Evolutionary conservation across 495 filamentous ascomycete genomes (phyloP).

Genomic region (Xylaria telfairii): DNA sequence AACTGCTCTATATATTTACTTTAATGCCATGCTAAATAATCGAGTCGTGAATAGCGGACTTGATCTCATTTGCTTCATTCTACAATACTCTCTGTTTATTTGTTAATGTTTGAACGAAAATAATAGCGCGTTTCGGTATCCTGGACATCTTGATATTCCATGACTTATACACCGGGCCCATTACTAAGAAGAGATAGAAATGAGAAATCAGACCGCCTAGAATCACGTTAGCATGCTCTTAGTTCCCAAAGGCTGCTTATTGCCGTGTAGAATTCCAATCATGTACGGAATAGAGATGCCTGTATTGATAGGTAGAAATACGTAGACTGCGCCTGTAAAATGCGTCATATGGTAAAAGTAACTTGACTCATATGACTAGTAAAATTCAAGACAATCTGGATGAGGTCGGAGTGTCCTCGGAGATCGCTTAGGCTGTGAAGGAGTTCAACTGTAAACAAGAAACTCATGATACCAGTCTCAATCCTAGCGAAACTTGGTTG

Average conservation of each 20-base stretch:
- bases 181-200: too few relatives aligned
- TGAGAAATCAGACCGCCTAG: neutral
- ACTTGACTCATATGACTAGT: neutral
- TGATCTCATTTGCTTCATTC: too few relatives aligned
- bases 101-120: neutral
- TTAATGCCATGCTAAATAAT: too few relatives aligned
- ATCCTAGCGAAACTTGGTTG: neutral
- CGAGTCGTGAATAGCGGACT: too few relatives aligned
- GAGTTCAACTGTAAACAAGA: neutral
- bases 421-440: neutral
- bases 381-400: neutral
- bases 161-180: neutral
- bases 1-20: too few relatives aligned
- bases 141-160: neutral
- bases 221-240: neutral
- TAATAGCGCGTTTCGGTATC: neutral
- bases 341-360: neutral
- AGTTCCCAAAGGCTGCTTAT: neutral
- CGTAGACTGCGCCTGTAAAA: neutral
- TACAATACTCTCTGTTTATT: neutral
- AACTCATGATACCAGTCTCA: neutral
- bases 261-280: neutral
- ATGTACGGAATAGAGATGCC: too few relatives aligned
- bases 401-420: neutral
- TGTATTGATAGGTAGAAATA: too few relatives aligned